Base-by-base conservation (phyloP, 257 asterid genomes). In the Orobanche coerulescens region DNA sequence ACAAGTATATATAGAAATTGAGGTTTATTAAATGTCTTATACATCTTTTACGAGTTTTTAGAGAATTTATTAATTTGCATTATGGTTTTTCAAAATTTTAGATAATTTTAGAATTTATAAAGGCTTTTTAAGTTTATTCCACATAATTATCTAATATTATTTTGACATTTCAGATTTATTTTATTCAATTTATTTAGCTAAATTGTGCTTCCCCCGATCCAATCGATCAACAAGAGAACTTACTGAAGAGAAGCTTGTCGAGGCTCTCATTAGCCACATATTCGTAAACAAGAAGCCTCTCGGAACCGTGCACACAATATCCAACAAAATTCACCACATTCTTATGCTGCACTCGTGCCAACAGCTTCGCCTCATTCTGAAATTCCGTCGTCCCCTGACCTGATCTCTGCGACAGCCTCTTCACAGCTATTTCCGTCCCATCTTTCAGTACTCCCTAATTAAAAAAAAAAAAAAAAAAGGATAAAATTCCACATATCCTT, bases 311-410 rank as follows among this genome's bases (percentile, higher is more conserved):
- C 6, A 61, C 83, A 65, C 95, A 93, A 56, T 83, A 90, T 0
- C 99, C 99, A 55, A 93, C 71, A 77, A 93, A 81, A 78, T 80
- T 87, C 78, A 93, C 99, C 71, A 93, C 95, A 67, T 93, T 90
- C 22, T 76, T 79, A 14, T 93, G 99, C 79, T 93, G 99, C 73
- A 93, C 94, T 20, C 88, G 79, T 0, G 94, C 85, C 82, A 93
- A 68, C 43, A 87, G 71, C 77, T 81, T 93, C 0, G 94, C 99
- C 81, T 93, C 99, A 68, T 70, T 93, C 78, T 73, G 67, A 61
- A 93, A 93, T 79, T 93, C 95, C 73, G 57, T 83, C 71, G 70
- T 83, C 52, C 99, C 97, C 70, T 90, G 99, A 54, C 59, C 62
- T 44, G 99, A 93, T 61, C 73, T 73, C 72, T 70, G 82, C 36